phyloP scores from a whole-genome alignment of 176 grass and related monocot species.

The Aegilops umbellulata region DNA sequence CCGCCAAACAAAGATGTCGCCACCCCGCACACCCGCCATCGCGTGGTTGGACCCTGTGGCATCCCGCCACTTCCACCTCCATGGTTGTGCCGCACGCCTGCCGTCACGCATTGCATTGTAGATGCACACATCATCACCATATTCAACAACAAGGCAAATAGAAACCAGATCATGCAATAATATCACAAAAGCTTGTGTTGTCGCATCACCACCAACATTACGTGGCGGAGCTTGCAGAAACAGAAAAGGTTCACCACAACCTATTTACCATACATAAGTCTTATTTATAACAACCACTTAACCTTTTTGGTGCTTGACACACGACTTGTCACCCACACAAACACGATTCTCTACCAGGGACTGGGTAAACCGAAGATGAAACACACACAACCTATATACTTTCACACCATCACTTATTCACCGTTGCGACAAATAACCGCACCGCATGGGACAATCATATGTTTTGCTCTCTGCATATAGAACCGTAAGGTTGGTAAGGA shows the following conservation, averaged over 20 bases:
- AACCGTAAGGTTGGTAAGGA: conserved; percentile 82
- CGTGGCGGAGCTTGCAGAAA: background rate
- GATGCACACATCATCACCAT: background rate
- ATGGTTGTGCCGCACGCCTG: no score
- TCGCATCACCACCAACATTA: no score
- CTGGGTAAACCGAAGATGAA: background rate
- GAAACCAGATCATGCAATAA: background rate
- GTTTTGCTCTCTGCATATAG: conserved; percentile 60
- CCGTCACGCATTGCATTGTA: background rate
- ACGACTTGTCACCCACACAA: conserved; percentile 31
- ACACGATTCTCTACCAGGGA: conserved; percentile 11
- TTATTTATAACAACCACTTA: background rate
- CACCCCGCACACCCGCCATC: no score
- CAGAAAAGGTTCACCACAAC: conserved; percentile 19
- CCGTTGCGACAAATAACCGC: background rate
- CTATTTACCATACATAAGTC: conserved; percentile 12
- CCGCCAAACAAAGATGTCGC: no score
- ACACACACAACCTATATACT: conserved; percentile 21
- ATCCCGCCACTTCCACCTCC: no score
- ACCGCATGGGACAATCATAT: conserved; percentile 30
- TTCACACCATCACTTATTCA: conserved; percentile 48
- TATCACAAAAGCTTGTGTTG: no score
- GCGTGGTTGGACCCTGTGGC: no score
- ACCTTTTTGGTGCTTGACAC: conserved; percentile 2
- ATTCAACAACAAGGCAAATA: background rate